Conservation (phyloP, 768 basidiomycete species). For the Pisolithus orientalis region DNA sequence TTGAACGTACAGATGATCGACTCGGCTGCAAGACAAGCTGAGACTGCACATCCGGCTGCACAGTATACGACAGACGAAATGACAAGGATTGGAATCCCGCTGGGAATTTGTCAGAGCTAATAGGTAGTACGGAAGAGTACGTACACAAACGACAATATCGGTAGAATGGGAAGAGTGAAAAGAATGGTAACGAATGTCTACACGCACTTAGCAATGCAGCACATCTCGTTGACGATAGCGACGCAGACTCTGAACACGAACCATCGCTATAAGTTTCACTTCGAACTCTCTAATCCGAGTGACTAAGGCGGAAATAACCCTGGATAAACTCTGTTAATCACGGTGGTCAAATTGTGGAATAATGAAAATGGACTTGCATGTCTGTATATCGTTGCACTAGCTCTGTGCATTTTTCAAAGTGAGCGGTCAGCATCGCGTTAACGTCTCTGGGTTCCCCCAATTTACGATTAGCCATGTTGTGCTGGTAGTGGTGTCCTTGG, state of each 20-base stretch:
- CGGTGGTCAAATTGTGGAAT: background rate
- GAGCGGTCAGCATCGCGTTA: slow-evolving; percentile 16
- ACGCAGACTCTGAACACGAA: slow-evolving; percentile 1
- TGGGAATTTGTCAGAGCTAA: slow-evolving; percentile 3
- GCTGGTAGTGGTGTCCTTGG: background rate
- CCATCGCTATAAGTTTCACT: slow-evolving; percentile 22
- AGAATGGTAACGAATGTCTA: slow-evolving; percentile 40
- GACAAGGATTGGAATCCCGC: slow-evolving; percentile 30
- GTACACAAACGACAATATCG: slow-evolving; percentile 34
- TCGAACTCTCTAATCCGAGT: slow-evolving; percentile 12
- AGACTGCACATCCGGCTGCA: slow-evolving; percentile 29
- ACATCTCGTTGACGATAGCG: background rate
- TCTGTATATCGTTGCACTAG: slow-evolving; percentile 26
- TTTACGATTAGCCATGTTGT: slow-evolving; percentile 10
- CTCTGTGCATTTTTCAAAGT: slow-evolving; percentile 22
- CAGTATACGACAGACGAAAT: slow-evolving; percentile 31
- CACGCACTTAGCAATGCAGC: slow-evolving; percentile 2
- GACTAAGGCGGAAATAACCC: slow-evolving; percentile 38
- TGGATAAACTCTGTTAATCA: slow-evolving; percentile 6
- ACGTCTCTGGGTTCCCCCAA: background rate
- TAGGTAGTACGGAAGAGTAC: slow-evolving; percentile 12
- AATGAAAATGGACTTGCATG: slow-evolving; percentile 11
- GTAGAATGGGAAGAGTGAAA: slow-evolving; percentile 29
- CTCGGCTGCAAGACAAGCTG: slow-evolving; percentile 29
- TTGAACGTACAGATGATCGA: slow-evolving; percentile 19